Conservation (phyloP, 768 basidiomycete genomes). For the Lactarius pseudohatsudake region DNA sequence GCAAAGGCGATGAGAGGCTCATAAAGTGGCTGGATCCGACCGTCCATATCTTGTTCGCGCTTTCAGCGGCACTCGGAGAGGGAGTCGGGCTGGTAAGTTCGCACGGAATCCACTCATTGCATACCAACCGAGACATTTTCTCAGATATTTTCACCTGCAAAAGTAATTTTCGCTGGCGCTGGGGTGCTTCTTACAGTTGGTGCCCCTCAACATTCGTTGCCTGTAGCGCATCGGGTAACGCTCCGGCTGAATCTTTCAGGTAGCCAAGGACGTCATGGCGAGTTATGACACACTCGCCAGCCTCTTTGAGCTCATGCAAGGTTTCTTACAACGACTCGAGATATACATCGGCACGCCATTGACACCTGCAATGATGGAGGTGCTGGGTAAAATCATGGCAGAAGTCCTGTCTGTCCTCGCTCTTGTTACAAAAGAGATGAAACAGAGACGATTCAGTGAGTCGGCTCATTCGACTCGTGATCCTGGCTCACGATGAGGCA, state of each 20-base stretch:
- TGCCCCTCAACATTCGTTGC: too few relatives aligned
- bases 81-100: not conserved
- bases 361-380: not conserved
- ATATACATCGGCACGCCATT: not conserved
- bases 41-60: not conserved
- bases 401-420: slow-evolving; percentile 4
- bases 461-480: not conserved
- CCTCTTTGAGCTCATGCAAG: slow-evolving; percentile 10
- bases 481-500: not conserved
- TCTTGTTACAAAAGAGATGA: slow-evolving; percentile 2
- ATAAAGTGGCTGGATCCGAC: not conserved
- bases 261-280: not conserved
- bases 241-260: not conserved
- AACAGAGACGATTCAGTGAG: not conserved
- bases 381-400: slow-evolving; percentile 6
- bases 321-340: slow-evolving; percentile 11
- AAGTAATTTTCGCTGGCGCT: not conserved
- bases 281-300: slow-evolving; percentile 4
- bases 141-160: not conserved
- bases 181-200: not conserved
- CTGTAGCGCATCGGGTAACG: not conserved
- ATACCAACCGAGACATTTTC: not conserved
- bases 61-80: not conserved
- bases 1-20: not conserved
- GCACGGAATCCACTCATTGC: not conserved